phyloP scores from a whole-genome alignment of 2,329 filamentous ascomycete species.

The Dothidotthia symphoricarpi region DNA sequence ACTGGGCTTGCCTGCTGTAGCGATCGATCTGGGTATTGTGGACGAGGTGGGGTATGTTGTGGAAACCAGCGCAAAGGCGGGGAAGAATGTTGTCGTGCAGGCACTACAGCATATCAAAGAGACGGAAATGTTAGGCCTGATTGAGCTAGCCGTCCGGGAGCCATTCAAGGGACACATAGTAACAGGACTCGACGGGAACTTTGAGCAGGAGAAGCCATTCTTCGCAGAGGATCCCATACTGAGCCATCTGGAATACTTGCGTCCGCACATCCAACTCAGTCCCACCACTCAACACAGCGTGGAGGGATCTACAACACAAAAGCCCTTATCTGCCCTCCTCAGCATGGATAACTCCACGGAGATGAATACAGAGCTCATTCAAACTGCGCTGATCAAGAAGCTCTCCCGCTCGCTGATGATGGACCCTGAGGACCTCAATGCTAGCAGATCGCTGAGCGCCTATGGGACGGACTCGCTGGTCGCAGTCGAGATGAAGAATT shows the following conservation, averaged over 20 bases:
- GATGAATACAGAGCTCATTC: slow-evolving; percentile 2
- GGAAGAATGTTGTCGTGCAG: slow-evolving; percentile 9
- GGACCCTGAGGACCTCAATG: slow-evolving; percentile 15
- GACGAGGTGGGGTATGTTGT: slow-evolving; percentile 28
- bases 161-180: slow-evolving; percentile 8
- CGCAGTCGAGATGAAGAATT: slow-evolving; percentile 26
- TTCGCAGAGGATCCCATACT: slow-evolving; percentile 9
- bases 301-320: not conserved
- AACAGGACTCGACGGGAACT: slow-evolving; percentile 4
- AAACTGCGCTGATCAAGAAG: slow-evolving; percentile 11
- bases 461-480: slow-evolving; percentile 28
- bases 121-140: slow-evolving; percentile 9
- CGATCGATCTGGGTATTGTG: slow-evolving; percentile 19
- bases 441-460: slow-evolving; percentile 3
- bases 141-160: slow-evolving; percentile 8
- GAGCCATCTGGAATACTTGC: slow-evolving; percentile 7
- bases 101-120: slow-evolving; percentile 10
- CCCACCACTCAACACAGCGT: not conserved
- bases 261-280: slow-evolving; percentile 6
- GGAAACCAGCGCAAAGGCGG: not conserved
- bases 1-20: slow-evolving; percentile 39
- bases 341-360: no score
- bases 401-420: slow-evolving; percentile 16
- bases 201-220: slow-evolving; percentile 3
- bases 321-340: not conserved